Evolutionary conservation across 2,329 filamentous ascomycete species (phyloP), one percentile per base, ranked within the genome.

Genomic region (Aureobasidium sp.): DNA sequence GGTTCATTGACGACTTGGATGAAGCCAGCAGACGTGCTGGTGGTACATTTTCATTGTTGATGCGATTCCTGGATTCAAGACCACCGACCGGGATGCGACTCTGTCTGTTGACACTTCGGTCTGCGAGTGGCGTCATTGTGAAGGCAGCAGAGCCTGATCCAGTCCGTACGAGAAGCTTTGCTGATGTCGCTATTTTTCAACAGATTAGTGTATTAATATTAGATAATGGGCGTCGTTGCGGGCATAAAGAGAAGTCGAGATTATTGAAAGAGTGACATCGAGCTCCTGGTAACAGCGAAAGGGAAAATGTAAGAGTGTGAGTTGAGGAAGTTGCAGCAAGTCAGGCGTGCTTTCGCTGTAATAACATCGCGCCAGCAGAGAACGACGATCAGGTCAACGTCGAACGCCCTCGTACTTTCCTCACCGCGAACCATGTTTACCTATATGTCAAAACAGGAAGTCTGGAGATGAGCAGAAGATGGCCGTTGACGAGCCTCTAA

Each of bases 1-100:
- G 69, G 8, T 67, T 66, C 3, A 67, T 64, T n/a, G 70, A 71
- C 15, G 69, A 63, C 44, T 68, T 68, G 12, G 70, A 70, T 15
- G 65, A 65, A 13, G 67, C 63, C 32, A 70, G 51, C n/a, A 70
- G 65, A 37, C 65, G 68, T 32, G n/a, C 17, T 62, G 52, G 62
- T 8, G 46, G 58, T 23, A 61, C 34, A 44, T 67, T 69, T 52
- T 66, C 68, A 36, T 65, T 64, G 46, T 51, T 64, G 60, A 52
- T 37, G 36, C 62, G 64, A 36, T 10, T 56, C 52, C 50, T 52
- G 53, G 55, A 61, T 58, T 46, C 48, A 26, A 20, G 13, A 9
- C 48, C 59, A 20, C 46, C 59, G 2, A 53, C 9, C 1, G 59
- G 50, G 20, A 50, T 56, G 51, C 36, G 57, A 29, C 51, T 62